Conservation (phyloP, 202 grass and related monocot genomes). For the Eragrostis tef region DNA sequence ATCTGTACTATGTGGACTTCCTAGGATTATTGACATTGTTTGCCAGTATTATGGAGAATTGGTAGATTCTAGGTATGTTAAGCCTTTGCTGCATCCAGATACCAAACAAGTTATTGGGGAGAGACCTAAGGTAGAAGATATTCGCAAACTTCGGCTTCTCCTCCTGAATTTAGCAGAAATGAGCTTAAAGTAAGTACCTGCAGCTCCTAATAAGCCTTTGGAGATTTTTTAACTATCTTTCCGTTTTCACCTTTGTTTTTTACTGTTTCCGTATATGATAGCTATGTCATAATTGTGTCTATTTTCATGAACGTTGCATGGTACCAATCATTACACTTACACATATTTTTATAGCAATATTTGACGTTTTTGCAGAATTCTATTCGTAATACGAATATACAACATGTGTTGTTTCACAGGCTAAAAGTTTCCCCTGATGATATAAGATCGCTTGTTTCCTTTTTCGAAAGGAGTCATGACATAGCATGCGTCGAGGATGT, state of each 20-base stretch:
- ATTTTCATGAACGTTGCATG: constrained; percentile 1
- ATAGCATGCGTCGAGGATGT: constrained; percentile 93
- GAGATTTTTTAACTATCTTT: not conserved
- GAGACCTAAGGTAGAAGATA: constrained; percentile 71
- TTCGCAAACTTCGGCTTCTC: constrained; percentile 84
- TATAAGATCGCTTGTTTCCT: constrained; percentile 84
- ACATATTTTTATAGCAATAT: not conserved
- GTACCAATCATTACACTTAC: not conserved
- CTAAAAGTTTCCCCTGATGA: constrained; percentile 71
- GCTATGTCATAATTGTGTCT: not conserved
- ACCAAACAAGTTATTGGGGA: constrained; percentile 74
- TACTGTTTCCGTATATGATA: not conserved
- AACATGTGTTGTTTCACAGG: constrained; percentile 56
- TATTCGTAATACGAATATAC: constrained; percentile 22
- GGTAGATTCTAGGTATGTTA: constrained; percentile 61
- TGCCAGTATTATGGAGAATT: constrained; percentile 79
- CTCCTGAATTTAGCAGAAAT: constrained; percentile 95
- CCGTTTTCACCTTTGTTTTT: not conserved
- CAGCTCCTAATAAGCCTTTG: not conserved
- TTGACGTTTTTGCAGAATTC: not conserved
- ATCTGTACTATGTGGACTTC: constrained; percentile 75
- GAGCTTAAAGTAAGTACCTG: constrained; percentile 67
- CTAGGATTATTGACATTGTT: constrained; percentile 78
- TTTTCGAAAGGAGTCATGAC: constrained; percentile 95
- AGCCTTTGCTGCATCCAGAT: constrained; percentile 66